These are phyloP conservation scores for Ricinus communis DNA, from an alignment of 345 rosid genomes.

Conservation along the genomic window DNA sequence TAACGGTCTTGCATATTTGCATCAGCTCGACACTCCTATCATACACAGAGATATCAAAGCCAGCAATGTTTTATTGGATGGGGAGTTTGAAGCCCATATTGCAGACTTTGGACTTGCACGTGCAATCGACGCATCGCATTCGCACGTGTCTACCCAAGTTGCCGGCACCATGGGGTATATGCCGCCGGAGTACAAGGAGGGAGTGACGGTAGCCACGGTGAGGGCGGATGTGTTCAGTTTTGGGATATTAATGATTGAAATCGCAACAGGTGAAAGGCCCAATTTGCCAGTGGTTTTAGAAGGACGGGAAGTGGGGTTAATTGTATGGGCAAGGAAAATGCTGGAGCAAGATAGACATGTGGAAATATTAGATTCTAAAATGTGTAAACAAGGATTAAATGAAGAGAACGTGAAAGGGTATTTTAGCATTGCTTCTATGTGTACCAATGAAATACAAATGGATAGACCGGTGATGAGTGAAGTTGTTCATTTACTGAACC, in stretches of 20 bases:
- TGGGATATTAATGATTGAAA: slow-evolving; percentile 78
- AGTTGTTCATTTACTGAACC: slow-evolving; percentile 39
- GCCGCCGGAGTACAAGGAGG: slow-evolving; percentile 93
- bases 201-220: slow-evolving; percentile 60
- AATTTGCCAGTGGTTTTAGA: slow-evolving; percentile 46
- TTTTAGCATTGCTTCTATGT: slow-evolving; percentile 57
- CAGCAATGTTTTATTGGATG: slow-evolving; percentile 67
- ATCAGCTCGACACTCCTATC: slow-evolving; percentile 60
- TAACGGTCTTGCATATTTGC: slow-evolving; percentile 64
- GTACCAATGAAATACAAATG: slow-evolving; percentile 40
- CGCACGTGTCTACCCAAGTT: slow-evolving; percentile 89
- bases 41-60: slow-evolving; percentile 91
- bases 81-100: slow-evolving; percentile 59
- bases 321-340: slow-evolving; percentile 56
- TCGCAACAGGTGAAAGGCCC: slow-evolving; percentile 59
- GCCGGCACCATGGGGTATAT: slow-evolving; percentile 97
- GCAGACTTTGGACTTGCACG: slow-evolving; percentile 87
- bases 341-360: slow-evolving; percentile 31
- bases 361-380: slow-evolving; percentile 53
- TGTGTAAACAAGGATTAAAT: slow-evolving; percentile 24
- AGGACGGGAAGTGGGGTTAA: slow-evolving; percentile 45
- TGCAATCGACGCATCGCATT: slow-evolving; percentile 38
- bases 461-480: slow-evolving; percentile 59
- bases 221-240: slow-evolving; percentile 78
- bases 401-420: slow-evolving; percentile 45